Evolutionary conservation across 352 stramenopile genomes (phyloP).

Genomic region (Phytophthora europaea): DNA sequence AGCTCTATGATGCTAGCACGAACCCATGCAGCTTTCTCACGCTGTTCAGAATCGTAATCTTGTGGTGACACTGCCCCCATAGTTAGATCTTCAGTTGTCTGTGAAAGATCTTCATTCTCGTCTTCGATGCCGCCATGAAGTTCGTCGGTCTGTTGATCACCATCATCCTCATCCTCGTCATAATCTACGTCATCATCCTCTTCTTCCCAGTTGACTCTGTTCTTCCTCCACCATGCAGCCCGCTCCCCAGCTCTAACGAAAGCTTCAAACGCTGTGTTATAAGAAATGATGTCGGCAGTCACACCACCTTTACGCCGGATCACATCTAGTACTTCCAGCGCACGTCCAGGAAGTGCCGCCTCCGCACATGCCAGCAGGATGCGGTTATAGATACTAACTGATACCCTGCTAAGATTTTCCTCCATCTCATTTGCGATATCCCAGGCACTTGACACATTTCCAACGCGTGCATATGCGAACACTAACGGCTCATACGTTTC

Average conservation of each 20-base stretch:
- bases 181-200: slow-evolving; percentile 28
- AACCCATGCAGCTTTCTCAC: slow-evolving; percentile 34
- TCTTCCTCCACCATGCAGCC: slow-evolving; percentile 35
- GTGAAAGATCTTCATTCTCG: neutral
- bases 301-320: slow-evolving; percentile 44
- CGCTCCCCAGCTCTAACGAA: slow-evolving; percentile 44
- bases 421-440: slow-evolving; percentile 56
- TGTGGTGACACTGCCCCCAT: neutral
- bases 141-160: slow-evolving; percentile 10
- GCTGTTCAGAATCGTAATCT: slow-evolving; percentile 22
- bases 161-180: slow-evolving; percentile 15
- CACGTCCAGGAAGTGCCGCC: slow-evolving; percentile 42
- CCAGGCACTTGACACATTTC: slow-evolving; percentile 57
- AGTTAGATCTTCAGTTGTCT: neutral
- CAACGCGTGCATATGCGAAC: slow-evolving; percentile 60
- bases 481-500: slow-evolving; percentile 61
- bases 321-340: slow-evolving; percentile 53
- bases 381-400: slow-evolving; percentile 61
- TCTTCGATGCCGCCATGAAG: slow-evolving; percentile 1
- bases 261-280: slow-evolving; percentile 66
- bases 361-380: slow-evolving; percentile 68
- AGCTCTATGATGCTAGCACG: slow-evolving; percentile 36
- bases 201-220: slow-evolving; percentile 23
- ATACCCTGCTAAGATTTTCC: slow-evolving; percentile 47
- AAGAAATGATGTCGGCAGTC: slow-evolving; percentile 55